Base-by-base conservation (phyloP, 352 stramenopile species). In the Thraustochytrium striatum region DNA sequence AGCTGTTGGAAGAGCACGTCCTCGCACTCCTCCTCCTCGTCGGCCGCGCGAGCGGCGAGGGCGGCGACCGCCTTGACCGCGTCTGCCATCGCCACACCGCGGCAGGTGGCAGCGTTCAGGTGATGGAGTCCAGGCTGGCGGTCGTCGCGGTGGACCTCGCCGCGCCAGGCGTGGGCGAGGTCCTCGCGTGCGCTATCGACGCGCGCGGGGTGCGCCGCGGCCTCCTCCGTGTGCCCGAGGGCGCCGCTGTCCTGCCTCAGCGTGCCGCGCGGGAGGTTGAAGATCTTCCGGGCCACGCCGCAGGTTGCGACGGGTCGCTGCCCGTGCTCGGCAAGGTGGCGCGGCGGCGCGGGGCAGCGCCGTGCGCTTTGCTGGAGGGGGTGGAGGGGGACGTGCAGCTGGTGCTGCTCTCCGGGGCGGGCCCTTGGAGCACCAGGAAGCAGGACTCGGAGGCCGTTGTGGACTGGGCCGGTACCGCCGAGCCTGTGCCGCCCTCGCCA, bases 1-100 rank as follows among this genome's bases (percentile, higher is more conserved):
- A 75, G 32, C 36, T 39, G 30, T 8, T 50, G 7, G 30, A 75
- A 75, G 25, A 75, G 44, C 13, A 47, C 44, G 30, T 75, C 65
- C 52, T 75, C 65, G 16, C 50, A 38, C 53, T 32, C n/a, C 7
- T 7, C 25, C 32, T 61, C 7, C 53, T 61, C 53, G 39, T 13
- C 39, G 39, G 5, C 5, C 39, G 39, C 39, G 39, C 39, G 39
- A 13, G 5, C 5, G 5, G 5, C 5, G 39, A 47, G 39, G 5
- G 39, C 5, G 39, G 5, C 5, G 39, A 13, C 39, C 39, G 5
- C 39, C 5, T 47, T 47, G 39, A 13, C 5, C 13, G 39, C 39
- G 39, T 13, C 13, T 47, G 5, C 39, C 39, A 47, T 47, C 39
- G 39, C 13, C 39, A 47, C 5, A 13, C 39, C 39, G 39, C 39